A percentile compares a stretch with the other conserved stretches of the same genome.
phyloP scores from a whole-genome alignment of 2,329 filamentous ascomycete species.

The Didymella exigua region DNA sequence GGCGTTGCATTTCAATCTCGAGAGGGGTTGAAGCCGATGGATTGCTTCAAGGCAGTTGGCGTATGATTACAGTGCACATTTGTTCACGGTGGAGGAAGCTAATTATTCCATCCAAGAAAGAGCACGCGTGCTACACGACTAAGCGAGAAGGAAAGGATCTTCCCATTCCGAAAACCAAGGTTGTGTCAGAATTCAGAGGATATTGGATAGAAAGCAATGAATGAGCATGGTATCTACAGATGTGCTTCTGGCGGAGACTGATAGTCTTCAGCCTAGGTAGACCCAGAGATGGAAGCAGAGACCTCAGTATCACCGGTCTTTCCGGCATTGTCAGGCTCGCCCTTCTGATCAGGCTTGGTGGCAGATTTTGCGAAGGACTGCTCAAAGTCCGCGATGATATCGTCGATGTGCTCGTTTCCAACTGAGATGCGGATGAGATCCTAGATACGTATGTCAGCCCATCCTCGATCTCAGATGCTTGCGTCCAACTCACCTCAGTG shows the following conservation, averaged over 20 bases:
- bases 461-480: too few species aligned
- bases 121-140: too few species aligned
- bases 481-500: slow-evolving; percentile 63
- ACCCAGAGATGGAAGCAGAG: slow-evolving; percentile 39
- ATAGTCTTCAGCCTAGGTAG: slow-evolving; percentile 24
- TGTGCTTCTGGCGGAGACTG: background rate
- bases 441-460: slow-evolving; percentile 48
- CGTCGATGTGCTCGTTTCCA: slow-evolving; percentile 94
- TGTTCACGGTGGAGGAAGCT: too few species aligned
- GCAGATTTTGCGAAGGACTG: slow-evolving; percentile 75
- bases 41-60: too few species aligned
- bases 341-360: slow-evolving; percentile 50
- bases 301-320: slow-evolving; percentile 39
- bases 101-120: too few species aligned
- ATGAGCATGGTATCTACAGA: background rate
- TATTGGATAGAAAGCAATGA: too few species aligned
- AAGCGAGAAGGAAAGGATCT: too few species aligned
- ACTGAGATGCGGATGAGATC: slow-evolving; percentile 95
- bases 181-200: too few species aligned
- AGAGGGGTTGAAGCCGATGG: too few species aligned
- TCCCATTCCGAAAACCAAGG: too few species aligned
- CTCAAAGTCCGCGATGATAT: slow-evolving; percentile 94
- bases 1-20: too few species aligned
- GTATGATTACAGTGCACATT: too few species aligned
- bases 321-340: slow-evolving; percentile 39